These are phyloP conservation scores for Nyssa sinensis DNA, from an alignment of 148 eudicot genomes.

Conservation along the genomic window DNA sequence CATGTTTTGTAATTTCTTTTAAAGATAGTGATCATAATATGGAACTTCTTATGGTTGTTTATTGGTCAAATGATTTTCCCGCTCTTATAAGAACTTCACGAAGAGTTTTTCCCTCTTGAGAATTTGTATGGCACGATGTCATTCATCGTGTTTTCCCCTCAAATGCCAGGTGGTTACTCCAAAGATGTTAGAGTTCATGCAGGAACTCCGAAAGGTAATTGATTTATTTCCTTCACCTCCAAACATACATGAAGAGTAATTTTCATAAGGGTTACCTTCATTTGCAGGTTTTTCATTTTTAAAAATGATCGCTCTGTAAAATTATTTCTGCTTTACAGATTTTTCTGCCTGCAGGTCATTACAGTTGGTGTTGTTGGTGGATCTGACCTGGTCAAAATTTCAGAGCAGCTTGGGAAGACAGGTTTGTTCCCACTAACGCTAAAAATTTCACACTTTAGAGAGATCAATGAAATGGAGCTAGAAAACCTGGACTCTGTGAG, in stretches of 20 bases:
- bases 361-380: slow-evolving; percentile 97
- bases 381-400: slow-evolving; percentile 89
- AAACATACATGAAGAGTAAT: not conserved
- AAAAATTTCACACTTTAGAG: not conserved
- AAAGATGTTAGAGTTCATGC: slow-evolving; percentile 58
- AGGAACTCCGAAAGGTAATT: slow-evolving; percentile 55
- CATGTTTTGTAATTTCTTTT: too few relatives aligned
- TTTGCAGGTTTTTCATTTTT: not conserved
- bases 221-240: not conserved
- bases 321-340: slow-evolving; percentile 1
- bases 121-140: not conserved
- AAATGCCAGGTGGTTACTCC: slow-evolving; percentile 51
- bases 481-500: not conserved
- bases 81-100: too few relatives aligned
- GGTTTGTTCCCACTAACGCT: slow-evolving; percentile 38
- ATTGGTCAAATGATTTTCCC: not conserved
- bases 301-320: not conserved
- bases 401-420: slow-evolving; percentile 94
- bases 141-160: not conserved
- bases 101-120: not conserved
- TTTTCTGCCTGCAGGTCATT: slow-evolving; percentile 55
- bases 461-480: not conserved
- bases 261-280: not conserved
- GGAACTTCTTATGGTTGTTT: too few relatives aligned
- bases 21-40: too few relatives aligned